phyloP scores from a whole-genome alignment of 345 rosid genomes.

The Gynandropsis gynandra region DNA sequence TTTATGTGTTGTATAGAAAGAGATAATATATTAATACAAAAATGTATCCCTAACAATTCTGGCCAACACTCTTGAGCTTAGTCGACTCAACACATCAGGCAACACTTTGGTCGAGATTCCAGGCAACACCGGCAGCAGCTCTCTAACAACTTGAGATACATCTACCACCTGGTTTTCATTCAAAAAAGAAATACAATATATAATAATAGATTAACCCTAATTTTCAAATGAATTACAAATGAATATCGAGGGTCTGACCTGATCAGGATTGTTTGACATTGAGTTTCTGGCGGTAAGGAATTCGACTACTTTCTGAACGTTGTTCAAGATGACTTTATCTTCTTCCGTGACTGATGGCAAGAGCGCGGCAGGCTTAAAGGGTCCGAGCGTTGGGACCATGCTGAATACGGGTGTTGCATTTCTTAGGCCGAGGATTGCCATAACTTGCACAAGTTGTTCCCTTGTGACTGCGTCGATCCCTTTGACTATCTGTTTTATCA shows the following conservation, averaged over 20 bases:
- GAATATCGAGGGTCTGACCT: conserved; percentile 53
- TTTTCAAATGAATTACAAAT: no score
- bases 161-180: conserved; percentile 40
- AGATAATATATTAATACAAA: conserved; percentile 33
- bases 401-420: conserved; percentile 63
- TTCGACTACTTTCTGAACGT: conserved; percentile 65
- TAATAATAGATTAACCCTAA: no score
- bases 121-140: conserved; percentile 75
- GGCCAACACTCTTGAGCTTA: conserved; percentile 70
- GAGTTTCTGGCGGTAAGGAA: conserved; percentile 77
- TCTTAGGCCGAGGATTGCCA: conserved; percentile 58
- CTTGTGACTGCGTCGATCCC: conserved; percentile 91
- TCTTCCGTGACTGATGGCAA: conserved; percentile 79
- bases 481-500: conserved; percentile 65
- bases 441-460: conserved; percentile 71
- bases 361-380: conserved; percentile 62
- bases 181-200: no score
- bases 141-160: conserved; percentile 44
- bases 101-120: conserved; percentile 65
- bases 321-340: conserved; percentile 61
- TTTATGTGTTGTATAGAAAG: background rate
- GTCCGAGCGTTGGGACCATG: conserved; percentile 75
- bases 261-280: conserved; percentile 42
- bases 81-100: conserved; percentile 66
- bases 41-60: conserved; percentile 65